A percentile compares a stretch with the other conserved stretches of the same genome.
Conservation (phyloP, 2,329 filamentous ascomycete species). For the Huntiella abstrusa region DNA sequence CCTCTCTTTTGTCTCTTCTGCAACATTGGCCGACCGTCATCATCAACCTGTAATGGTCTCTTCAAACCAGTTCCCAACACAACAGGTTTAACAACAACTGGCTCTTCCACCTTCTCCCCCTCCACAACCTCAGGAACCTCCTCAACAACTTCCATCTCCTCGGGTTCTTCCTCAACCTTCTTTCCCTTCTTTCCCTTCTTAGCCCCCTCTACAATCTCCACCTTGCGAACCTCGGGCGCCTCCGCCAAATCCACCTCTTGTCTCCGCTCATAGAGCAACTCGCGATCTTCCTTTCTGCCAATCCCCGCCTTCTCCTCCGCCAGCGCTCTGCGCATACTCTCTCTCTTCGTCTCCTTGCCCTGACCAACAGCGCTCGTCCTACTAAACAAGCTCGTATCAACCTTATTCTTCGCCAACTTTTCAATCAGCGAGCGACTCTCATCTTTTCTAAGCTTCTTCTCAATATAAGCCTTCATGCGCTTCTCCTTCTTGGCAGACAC, state of each 20-base stretch:
- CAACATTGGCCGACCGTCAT: slow-evolving; percentile 62
- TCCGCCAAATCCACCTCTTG: slow-evolving; percentile 9
- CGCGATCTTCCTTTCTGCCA: slow-evolving; percentile 28
- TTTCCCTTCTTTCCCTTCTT: slow-evolving; percentile 16
- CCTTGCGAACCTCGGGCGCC: slow-evolving; percentile 5
- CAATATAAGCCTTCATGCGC: slow-evolving; percentile 50
- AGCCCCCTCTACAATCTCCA: slow-evolving; percentile 15
- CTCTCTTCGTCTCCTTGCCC: slow-evolving; percentile 49
- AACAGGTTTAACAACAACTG: slow-evolving; percentile 11
- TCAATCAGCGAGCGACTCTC: slow-evolving; percentile 71
- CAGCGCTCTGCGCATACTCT: slow-evolving; percentile 44
- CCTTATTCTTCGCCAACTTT: slow-evolving; percentile 58
- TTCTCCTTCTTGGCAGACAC: slow-evolving; percentile 48
- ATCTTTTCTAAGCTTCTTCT: slow-evolving; percentile 86
- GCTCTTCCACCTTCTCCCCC: background rate
- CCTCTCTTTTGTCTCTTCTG: slow-evolving; percentile 62
- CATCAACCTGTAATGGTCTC: slow-evolving; percentile 62
- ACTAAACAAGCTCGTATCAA: slow-evolving; percentile 64
- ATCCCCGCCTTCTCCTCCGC: slow-evolving; percentile 48
- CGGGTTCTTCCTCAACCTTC: slow-evolving; percentile 5
- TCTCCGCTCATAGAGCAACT: slow-evolving; percentile 31
- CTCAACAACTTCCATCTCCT: slow-evolving; percentile 1
- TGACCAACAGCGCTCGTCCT: slow-evolving; percentile 64
- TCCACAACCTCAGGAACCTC: background rate
- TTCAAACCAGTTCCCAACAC: slow-evolving; percentile 63